Percentiles rank a stretch among this genome's conserved stretches.
Conservation (phyloP, 2,329 filamentous ascomycete genomes). For the Lanzia echinophila region DNA sequence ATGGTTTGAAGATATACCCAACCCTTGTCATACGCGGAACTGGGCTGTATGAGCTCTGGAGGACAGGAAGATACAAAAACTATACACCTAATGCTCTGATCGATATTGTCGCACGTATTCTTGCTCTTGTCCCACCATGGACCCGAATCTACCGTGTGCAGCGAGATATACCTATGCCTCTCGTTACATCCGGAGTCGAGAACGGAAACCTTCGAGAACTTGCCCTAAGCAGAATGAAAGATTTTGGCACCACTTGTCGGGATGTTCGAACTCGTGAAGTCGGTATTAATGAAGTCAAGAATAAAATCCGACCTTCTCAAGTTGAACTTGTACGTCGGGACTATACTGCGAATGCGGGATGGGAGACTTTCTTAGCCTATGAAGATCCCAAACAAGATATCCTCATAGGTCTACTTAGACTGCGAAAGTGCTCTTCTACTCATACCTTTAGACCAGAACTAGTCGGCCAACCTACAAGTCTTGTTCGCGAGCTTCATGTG, state of each 20-base stretch:
- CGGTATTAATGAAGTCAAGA: constrained; percentile 97
- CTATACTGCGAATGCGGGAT: constrained; percentile 91
- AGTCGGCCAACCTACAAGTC: constrained; percentile 75
- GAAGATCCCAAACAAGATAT: constrained; percentile 99
- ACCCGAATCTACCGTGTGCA: constrained; percentile 98
- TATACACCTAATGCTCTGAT: constrained; percentile 97
- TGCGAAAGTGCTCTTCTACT: constrained; percentile 84
- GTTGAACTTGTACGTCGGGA: constrained; percentile 92
- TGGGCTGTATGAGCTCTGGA: constrained; percentile 93
- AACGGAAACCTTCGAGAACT: constrained; percentile 94
- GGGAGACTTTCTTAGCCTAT: constrained; percentile 97
- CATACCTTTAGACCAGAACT: constrained; percentile 92
- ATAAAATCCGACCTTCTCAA: constrained; percentile 95
- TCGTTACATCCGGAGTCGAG: constrained; percentile 97
- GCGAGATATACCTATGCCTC: constrained; percentile 97
- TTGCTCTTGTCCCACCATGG: constrained; percentile 93
- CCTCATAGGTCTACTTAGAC: constrained; percentile 78
- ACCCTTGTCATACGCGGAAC: constrained; percentile 96
- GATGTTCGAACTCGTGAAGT: constrained; percentile 96
- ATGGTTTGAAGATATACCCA: constrained; percentile 96
- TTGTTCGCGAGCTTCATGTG: constrained; percentile 92
- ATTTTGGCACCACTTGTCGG: constrained; percentile 94
- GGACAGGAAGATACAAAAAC: constrained; percentile 94
- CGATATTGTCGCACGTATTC: constrained; percentile 90
- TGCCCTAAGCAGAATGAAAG: constrained; percentile 95